Conservation (phyloP, 345 rosid species). For the Pistacia integerrima region DNA sequence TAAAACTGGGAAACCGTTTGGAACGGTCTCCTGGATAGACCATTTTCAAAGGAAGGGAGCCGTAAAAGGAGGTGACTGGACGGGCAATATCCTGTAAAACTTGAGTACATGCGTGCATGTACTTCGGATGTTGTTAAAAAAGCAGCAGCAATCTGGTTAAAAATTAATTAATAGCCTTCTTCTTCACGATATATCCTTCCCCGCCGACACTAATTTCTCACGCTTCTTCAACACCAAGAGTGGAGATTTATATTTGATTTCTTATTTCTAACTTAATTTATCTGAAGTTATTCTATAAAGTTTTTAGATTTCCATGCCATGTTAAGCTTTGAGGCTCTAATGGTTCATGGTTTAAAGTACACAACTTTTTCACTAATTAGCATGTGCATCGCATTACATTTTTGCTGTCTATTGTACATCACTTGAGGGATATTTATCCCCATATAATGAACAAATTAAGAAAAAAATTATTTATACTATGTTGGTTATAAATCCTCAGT, state of each 20-base stretch:
- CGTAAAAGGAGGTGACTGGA: slow-evolving; percentile 20
- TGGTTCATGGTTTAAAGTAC: not conserved
- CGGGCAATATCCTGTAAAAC: slow-evolving; percentile 18
- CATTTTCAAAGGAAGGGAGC: not conserved
- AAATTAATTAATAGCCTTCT: slow-evolving; percentile 14
- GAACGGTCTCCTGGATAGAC: not conserved
- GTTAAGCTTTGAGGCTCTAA: not conserved
- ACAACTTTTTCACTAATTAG: too few species aligned
- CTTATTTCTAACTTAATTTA: not conserved
- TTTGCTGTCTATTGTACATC: too few species aligned
- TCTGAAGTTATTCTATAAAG: too few species aligned
- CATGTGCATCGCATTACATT: too few species aligned
- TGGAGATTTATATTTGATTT: not conserved
- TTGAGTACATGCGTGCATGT: slow-evolving; percentile 30
- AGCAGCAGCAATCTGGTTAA: slow-evolving; percentile 21
- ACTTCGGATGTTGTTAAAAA: slow-evolving; percentile 22
- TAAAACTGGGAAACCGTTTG: slow-evolving; percentile 21
- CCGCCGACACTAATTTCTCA: slow-evolving; percentile 19
- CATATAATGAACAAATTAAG: too few species aligned
- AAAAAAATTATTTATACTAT: too few species aligned
- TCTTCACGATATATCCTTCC: slow-evolving; percentile 17
- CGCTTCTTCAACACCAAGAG: slow-evolving; percentile 12
- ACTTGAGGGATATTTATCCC: too few species aligned
- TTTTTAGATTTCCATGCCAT: not conserved
- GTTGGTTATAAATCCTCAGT: too few species aligned